Conservation (phyloP, 2,329 filamentous ascomycete species). For the Neopestalotiopsis rosae region DNA sequence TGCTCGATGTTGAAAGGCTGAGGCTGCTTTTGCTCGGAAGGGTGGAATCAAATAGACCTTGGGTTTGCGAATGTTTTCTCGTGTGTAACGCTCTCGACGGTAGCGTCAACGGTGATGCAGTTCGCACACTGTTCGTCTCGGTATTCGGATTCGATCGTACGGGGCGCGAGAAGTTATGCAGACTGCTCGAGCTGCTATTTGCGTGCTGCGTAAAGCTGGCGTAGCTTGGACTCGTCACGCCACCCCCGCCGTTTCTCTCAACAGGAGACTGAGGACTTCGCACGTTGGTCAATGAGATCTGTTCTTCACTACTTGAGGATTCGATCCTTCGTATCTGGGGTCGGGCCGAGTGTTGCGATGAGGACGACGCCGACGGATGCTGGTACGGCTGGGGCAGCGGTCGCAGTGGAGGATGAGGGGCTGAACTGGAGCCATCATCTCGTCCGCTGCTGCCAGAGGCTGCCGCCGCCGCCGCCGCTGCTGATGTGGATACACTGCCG, state of each 20-base stretch:
- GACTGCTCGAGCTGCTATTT: constrained; percentile 53
- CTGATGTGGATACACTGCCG: constrained; percentile 32
- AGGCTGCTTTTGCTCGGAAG: constrained; percentile 67
- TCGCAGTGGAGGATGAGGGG: constrained; percentile 22
- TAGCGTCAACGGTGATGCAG: constrained; percentile 48
- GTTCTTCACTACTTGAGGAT: constrained; percentile 52
- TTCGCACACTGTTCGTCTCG: constrained; percentile 39
- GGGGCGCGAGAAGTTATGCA: constrained; percentile 66
- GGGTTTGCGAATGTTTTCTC: constrained; percentile 72
- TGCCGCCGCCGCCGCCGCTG: constrained; percentile 30
- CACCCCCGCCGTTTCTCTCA: constrained; percentile 17
- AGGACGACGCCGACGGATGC: constrained; percentile 32
- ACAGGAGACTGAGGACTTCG: constrained; percentile 43
- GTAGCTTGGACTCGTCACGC: constrained; percentile 53
- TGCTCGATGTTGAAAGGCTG: constrained; percentile 56
- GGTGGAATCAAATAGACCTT: constrained; percentile 78
- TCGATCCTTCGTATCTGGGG: constrained; percentile 50
- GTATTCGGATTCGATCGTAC: constrained; percentile 39
- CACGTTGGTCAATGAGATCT: constrained; percentile 49
- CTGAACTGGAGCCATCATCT: not conserved
- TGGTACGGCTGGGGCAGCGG: constrained; percentile 32
- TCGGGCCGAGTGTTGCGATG: constrained; percentile 33
- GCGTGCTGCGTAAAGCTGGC: constrained; percentile 51
- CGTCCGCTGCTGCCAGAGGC: not conserved
- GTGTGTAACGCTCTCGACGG: constrained; percentile 41